Evolutionary conservation across 345 rosid genomes (phyloP).

Genomic region (Syzygium aromaticum): DNA sequence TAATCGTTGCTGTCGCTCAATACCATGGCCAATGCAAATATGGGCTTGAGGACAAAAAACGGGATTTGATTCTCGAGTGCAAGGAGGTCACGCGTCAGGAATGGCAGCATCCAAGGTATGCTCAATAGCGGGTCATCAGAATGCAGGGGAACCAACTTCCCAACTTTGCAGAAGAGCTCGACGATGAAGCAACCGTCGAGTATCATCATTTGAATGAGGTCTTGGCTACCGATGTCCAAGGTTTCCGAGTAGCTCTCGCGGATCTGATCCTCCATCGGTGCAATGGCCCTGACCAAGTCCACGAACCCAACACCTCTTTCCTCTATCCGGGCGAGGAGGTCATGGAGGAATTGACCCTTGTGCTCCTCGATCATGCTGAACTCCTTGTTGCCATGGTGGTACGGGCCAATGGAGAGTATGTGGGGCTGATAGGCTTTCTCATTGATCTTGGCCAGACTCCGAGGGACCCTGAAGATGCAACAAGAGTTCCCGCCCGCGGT

Average conservation of each 20-base stretch:
- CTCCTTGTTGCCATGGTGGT: constrained; percentile 34
- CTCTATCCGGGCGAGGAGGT: constrained; percentile 23
- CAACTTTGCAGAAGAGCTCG: constrained; percentile 52
- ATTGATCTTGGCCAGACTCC: constrained; percentile 37
- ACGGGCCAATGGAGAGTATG: constrained; percentile 67
- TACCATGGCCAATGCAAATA: constrained; percentile 31
- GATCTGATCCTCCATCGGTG: constrained; percentile 27
- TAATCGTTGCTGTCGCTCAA: constrained; percentile 4
- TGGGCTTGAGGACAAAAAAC: constrained; percentile 44
- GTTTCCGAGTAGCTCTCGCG: constrained; percentile 64
- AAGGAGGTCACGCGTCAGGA: constrained; percentile 52
- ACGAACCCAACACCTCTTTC: constrained; percentile 12
- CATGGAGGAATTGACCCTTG: constrained; percentile 55
- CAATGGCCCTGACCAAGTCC: constrained; percentile 24
- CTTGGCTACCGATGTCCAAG: constrained; percentile 18
- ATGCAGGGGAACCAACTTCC: constrained; percentile 19
- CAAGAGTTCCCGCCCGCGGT: constrained; percentile 30
- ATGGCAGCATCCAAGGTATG: constrained; percentile 65
- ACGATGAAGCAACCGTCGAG: constrained; percentile 59
- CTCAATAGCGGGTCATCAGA: constrained; percentile 47
- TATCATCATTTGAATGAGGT: constrained; percentile 55
- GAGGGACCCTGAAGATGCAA: constrained; percentile 36
- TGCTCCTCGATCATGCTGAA: constrained; percentile 69
- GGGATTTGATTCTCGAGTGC: constrained; percentile 60
- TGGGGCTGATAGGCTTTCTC: constrained; percentile 54